phyloP scores from a whole-genome alignment of 2,329 filamentous ascomycete species.

The Thelonectria rubi region DNA sequence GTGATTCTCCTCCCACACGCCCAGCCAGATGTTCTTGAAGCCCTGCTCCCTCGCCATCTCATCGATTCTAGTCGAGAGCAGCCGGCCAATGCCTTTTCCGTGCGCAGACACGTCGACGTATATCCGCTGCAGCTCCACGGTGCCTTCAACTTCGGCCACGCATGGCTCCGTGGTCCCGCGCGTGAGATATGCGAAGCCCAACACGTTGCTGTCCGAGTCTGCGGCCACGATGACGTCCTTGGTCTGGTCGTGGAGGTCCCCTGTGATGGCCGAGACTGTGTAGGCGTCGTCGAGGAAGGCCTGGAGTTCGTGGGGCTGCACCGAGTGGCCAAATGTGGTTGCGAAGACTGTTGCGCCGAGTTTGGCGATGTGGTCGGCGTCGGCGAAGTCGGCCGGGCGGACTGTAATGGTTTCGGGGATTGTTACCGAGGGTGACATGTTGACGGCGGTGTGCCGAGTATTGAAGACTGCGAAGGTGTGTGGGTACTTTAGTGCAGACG shows the following conservation, averaged over 20 bases:
- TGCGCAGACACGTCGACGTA: slow-evolving; percentile 51
- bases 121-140: slow-evolving; percentile 54
- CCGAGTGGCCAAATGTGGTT: slow-evolving; percentile 53
- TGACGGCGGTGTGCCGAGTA: too few species aligned
- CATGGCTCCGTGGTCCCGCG: slow-evolving; percentile 51
- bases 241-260: slow-evolving; percentile 36
- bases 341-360: slow-evolving; percentile 51
- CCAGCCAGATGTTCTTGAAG: slow-evolving; percentile 54
- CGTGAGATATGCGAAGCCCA: slow-evolving; percentile 54
- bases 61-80: slow-evolving; percentile 44
- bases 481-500: too few species aligned
- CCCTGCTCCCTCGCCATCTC: slow-evolving; percentile 48
- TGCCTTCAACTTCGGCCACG: slow-evolving; percentile 41
- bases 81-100: slow-evolving; percentile 51
- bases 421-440: not conserved
- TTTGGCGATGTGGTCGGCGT: slow-evolving; percentile 40
- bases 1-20: slow-evolving; percentile 58
- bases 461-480: too few species aligned
- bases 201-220: slow-evolving; percentile 31
- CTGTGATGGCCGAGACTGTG: slow-evolving; percentile 44
- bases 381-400: slow-evolving; percentile 13
- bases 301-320: slow-evolving; percentile 48
- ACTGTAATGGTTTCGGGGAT: slow-evolving; percentile 1
- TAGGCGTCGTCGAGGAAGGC: slow-evolving; percentile 52
- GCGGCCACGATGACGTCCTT: slow-evolving; percentile 43